Percentiles rank a stretch among this genome's conserved stretches.
Evolutionary conservation across 2,329 filamentous ascomycete species (phyloP).

Genomic region (Huntiella moniliformis): DNA sequence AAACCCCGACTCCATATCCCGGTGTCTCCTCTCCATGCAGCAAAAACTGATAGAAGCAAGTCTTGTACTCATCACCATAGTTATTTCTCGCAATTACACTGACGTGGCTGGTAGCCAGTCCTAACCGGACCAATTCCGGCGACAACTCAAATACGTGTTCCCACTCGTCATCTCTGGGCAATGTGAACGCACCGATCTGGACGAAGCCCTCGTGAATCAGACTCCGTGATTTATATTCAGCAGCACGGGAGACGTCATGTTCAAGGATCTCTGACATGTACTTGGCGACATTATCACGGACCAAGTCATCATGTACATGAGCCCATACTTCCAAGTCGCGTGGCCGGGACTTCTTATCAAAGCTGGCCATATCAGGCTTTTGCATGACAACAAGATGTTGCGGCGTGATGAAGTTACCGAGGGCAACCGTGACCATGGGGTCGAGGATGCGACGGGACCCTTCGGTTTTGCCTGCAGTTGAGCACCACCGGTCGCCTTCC

Average conservation of each 20-base stretch:
- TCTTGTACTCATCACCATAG: slow-evolving; percentile 37
- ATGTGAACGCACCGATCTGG: slow-evolving; percentile 38
- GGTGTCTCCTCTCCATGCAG: slow-evolving; percentile 29
- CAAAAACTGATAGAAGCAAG: slow-evolving; percentile 46
- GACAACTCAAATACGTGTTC: slow-evolving; percentile 35
- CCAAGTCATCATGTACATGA: slow-evolving; percentile 14
- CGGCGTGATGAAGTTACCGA: slow-evolving; percentile 40
- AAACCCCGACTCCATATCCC: too few species aligned
- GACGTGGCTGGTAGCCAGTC: slow-evolving; percentile 31
- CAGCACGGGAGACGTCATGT: too few species aligned
- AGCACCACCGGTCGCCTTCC: slow-evolving; percentile 77
- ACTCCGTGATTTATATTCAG: too few species aligned
- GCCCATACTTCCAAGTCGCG: slow-evolving; percentile 53
- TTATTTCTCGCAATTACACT: slow-evolving; percentile 38
- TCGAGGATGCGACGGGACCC: slow-evolving; percentile 18
- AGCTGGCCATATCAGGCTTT: slow-evolving; percentile 40
- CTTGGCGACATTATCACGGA: too few species aligned
- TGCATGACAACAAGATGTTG: slow-evolving; percentile 57
- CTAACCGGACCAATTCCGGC: slow-evolving; percentile 28
- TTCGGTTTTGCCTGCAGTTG: slow-evolving; percentile 24
- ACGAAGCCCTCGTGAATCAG: slow-evolving; percentile 24
- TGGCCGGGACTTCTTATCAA: slow-evolving; percentile 44
- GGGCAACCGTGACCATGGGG: slow-evolving; percentile 44
- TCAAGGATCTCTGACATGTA: too few species aligned
- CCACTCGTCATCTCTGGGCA: slow-evolving; percentile 26